Conservation (phyloP, 2,329 filamentous ascomycete species). For the Berkeleyomyces basicola region DNA sequence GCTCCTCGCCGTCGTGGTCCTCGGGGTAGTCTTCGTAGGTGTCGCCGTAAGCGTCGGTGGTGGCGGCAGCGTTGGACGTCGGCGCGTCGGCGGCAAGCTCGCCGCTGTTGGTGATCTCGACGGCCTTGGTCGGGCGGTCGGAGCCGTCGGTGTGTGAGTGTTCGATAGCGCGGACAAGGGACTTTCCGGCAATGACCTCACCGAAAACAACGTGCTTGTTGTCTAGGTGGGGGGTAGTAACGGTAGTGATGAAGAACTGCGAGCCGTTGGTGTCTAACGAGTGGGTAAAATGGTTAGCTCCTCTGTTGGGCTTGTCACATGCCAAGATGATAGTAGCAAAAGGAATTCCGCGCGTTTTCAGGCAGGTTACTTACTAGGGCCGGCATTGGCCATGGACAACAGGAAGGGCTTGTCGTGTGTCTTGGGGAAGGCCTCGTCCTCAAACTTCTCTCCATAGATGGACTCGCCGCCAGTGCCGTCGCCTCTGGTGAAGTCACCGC, state of each 20-base stretch:
- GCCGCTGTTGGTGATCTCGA: constrained; percentile 67
- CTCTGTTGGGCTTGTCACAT: neutral
- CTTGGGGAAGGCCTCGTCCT: constrained; percentile 84
- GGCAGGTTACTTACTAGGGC: constrained; percentile 47
- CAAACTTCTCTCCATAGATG: constrained; percentile 95
- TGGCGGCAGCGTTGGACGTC: constrained; percentile 47
- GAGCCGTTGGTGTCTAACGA: constrained; percentile 72
- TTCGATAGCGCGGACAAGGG: constrained; percentile 76
- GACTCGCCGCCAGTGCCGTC: constrained; percentile 93
- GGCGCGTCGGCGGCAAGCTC: constrained; percentile 61
- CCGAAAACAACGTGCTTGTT: constrained; percentile 96
- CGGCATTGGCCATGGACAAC: constrained; percentile 95
- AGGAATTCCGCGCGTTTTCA: neutral
- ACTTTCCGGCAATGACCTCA: constrained; percentile 84
- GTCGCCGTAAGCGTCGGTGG: constrained; percentile 69
- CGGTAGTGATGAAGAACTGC: constrained; percentile 96
- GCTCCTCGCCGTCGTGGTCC: constrained; percentile 45
- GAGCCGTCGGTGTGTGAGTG: constrained; percentile 55
- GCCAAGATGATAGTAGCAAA: neutral
- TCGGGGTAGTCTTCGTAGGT: constrained; percentile 92
- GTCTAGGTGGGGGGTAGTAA: constrained; percentile 86
- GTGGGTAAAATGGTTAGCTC: constrained; percentile 10
- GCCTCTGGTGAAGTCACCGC: constrained; percentile 88
- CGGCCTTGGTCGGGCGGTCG: constrained; percentile 65
- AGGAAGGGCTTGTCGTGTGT: constrained; percentile 91